phyloP scores from a whole-genome alignment of 495 filamentous ascomycete genomes.

The Penicillium coffeae region DNA sequence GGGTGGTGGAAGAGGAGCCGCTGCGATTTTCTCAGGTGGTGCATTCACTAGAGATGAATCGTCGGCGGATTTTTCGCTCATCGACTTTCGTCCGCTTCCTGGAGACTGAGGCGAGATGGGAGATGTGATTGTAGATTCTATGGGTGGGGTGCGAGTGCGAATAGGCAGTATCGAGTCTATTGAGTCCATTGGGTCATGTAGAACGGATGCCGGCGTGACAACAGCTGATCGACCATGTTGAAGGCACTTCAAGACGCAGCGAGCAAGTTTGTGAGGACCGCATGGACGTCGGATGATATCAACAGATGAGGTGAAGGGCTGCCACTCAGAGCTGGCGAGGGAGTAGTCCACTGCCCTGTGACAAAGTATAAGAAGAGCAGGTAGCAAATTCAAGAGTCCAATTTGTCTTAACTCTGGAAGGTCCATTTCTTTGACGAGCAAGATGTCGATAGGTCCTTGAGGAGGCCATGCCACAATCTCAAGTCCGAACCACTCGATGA shows the following conservation, averaged over 20 bases:
- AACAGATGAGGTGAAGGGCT: constrained; percentile 30
- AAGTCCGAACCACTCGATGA: constrained; percentile 46
- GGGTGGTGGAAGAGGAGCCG: constrained; percentile 10
- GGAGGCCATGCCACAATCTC: constrained; percentile 36
- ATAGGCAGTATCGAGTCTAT: constrained; percentile 2
- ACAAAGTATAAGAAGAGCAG: constrained; percentile 37
- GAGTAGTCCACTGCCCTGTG: constrained; percentile 32
- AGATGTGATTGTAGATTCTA: not conserved
- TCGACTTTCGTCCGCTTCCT: not conserved
- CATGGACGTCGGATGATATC: constrained; percentile 51
- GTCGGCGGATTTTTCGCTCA: not conserved
- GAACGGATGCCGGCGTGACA: constrained; percentile 9
- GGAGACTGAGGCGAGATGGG: not conserved
- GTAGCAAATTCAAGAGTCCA: constrained; percentile 15
- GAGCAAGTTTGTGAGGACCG: constrained; percentile 64
- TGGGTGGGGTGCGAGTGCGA: constrained; percentile 5
- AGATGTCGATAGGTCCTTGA: constrained; percentile 29
- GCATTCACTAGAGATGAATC: constrained; percentile 7
- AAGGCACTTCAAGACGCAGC: constrained; percentile 41
- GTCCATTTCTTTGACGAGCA: constrained; percentile 40
- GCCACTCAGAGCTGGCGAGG: constrained; percentile 25
- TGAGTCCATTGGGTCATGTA: constrained; percentile 13
- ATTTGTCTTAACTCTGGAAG: constrained; percentile 18
- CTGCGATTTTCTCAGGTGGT: constrained; percentile 7
- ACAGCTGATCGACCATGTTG: constrained; percentile 13